These are phyloP conservation scores for Mortierella polycephala DNA, from an alignment of 371 early-diverging fungal genomes.

Conservation along the genomic window DNA sequence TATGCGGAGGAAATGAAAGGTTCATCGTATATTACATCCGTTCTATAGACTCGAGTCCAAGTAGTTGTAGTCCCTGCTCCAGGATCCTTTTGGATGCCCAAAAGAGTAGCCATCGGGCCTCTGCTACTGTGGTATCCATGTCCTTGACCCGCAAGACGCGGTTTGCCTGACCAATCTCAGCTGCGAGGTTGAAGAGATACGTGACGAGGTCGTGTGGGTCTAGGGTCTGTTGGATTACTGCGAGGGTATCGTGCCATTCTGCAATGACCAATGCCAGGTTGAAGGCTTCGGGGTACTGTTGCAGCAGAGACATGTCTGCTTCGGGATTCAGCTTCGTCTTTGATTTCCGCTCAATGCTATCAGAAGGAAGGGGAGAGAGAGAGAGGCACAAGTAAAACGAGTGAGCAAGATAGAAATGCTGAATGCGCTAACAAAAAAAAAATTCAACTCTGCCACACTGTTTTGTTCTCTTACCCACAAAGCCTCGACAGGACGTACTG, in stretches of 20 bases:
- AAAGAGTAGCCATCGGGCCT: slow-evolving; percentile 43
- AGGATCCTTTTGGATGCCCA: slow-evolving; percentile 41
- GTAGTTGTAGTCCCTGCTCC: slow-evolving; percentile 23
- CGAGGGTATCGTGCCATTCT: slow-evolving; percentile 84
- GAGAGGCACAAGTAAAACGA: background rate
- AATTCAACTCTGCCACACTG: too few species aligned
- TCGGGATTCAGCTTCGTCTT: slow-evolving; percentile 30
- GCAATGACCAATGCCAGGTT: slow-evolving; percentile 79
- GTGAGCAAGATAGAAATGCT: too few species aligned
- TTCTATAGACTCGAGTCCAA: slow-evolving; percentile 34
- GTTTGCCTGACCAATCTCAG: slow-evolving; percentile 78
- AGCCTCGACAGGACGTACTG: slow-evolving; percentile 43
- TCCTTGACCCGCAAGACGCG: slow-evolving; percentile 78
- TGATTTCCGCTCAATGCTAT: slow-evolving; percentile 73
- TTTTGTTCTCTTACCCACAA: slow-evolving; percentile 20
- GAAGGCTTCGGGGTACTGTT: slow-evolving; percentile 67
- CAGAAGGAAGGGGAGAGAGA: background rate
- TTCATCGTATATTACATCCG: slow-evolving; percentile 22
- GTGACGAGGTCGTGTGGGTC: slow-evolving; percentile 89
- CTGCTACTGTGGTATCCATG: slow-evolving; percentile 72
- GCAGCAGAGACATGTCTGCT: slow-evolving; percentile 60
- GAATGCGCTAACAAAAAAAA: too few species aligned
- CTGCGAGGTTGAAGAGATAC: slow-evolving; percentile 86
- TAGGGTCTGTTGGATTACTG: slow-evolving; percentile 56
- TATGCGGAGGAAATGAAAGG: background rate